These are phyloP conservation scores for Globisporangium heterothallicum DNA, from an alignment of 352 stramenopile species.

Conservation along the genomic window DNA sequence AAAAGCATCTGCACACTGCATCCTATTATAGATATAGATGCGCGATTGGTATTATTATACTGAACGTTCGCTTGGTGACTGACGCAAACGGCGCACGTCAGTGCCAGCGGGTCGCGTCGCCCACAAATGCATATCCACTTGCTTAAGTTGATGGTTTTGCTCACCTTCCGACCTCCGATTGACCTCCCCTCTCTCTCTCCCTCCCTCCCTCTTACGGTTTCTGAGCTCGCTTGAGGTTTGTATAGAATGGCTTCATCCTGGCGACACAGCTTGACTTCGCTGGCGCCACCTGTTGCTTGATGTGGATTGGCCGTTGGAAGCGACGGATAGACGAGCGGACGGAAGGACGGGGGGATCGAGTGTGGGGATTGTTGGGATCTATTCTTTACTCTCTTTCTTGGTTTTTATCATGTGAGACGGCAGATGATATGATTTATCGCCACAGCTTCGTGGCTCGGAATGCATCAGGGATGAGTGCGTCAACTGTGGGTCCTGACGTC, in stretches of 20 bases:
- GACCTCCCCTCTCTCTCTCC: not conserved
- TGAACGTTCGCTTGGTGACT: not conserved
- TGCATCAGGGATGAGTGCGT: not conserved
- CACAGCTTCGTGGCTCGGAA: too few species aligned
- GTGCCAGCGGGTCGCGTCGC: too few species aligned
- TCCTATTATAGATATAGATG: not conserved
- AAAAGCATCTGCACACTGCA: too few species aligned
- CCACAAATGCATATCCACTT: too few species aligned
- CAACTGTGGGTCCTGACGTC: constrained; percentile 1
- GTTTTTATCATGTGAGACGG: constrained; percentile 1
- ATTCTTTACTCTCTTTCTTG: not conserved
- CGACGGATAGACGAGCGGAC: constrained; percentile 8
- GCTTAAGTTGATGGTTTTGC: too few species aligned
- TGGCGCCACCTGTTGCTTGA: constrained; percentile 10
- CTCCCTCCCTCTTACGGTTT: not conserved
- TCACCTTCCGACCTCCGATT: constrained; percentile 2
- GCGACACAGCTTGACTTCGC: constrained; percentile 11
- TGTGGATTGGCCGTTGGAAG: too few species aligned
- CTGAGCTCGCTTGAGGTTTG: not conserved
- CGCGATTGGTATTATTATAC: not conserved
- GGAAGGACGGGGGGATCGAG: constrained; percentile 1
- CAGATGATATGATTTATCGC: too few species aligned
- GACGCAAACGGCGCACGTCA: not conserved
- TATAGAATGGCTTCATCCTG: constrained; percentile 7
- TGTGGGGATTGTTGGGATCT: too few species aligned